Base-by-base conservation (phyloP, 2,329 filamentous ascomycete species). In the Colletotrichum higginsianum region DNA sequence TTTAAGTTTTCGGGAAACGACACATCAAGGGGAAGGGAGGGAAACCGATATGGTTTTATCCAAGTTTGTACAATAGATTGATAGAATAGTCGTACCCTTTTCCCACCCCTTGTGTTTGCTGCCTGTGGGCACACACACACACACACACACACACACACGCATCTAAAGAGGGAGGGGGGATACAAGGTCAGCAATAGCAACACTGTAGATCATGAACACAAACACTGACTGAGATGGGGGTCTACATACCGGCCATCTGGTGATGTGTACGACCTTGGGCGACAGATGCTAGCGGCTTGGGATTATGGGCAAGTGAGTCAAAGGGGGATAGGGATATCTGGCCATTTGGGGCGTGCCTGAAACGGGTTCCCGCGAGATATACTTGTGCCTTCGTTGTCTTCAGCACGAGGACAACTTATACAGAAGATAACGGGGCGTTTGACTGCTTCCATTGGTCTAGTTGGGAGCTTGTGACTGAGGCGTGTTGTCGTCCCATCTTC, bases 41-140 rank as follows among this genome's bases (percentile, higher is more conserved):
- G 18, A 16, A 5, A 16, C 15, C 4, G 40, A 47, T 18, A 40
- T n/a, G 13, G 30, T 9, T 35, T 35, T 35, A 35, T 35, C 8
- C 30, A 42, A 55, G 53, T 66, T 66, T 66, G 62, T 65, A 65
- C 13, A n/a, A 61, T 61, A 61, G n/a, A 8, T 16, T 30, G 23
- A 26, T 50, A 61, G 44, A 61, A 40, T 50, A 61, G n/a, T 50
- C 23, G n/a, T 46, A 40, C 58, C n/a, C 35, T 11, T n/a, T 35
- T 47, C 38, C 35, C 47, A 55, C 23, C 64, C 66, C 52, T 53
- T 53, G 42, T 47, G 50, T 71, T 71, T 71, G 57, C 66, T 26
- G 44, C 52, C 30, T 35, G 30, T 0, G 30, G 30, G 30, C 30
- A 35, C 30, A 35, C 30, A 35, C 30, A 35, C 30, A 35, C 30